Conservation (phyloP, 352 stramenopile genomes). For the Phytophthora crassamura region DNA sequence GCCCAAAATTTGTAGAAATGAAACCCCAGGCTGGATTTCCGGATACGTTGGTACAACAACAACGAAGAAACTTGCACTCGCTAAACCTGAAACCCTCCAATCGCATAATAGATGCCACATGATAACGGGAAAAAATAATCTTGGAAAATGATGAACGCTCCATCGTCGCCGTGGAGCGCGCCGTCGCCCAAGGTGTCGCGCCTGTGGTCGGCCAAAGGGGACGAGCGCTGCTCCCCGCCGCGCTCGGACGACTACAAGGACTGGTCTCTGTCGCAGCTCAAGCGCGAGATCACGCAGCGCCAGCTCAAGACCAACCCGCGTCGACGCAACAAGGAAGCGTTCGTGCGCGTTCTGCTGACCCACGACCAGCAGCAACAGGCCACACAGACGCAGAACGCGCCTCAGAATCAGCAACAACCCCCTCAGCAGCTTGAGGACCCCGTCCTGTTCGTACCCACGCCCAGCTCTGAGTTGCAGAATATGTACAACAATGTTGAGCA, state of each 20-base stretch:
- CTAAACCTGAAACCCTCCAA: no score
- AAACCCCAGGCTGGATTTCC: no score
- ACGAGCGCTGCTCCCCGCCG: constrained; percentile 48
- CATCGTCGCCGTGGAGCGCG: constrained; percentile 27
- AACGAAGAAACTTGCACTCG: background rate
- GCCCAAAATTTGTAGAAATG: background rate
- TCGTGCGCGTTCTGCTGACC: constrained; percentile 44
- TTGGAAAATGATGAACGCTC: constrained; percentile 24
- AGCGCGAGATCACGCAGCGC: constrained; percentile 60
- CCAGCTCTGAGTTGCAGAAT: constrained; percentile 27
- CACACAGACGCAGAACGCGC: constrained; percentile 5
- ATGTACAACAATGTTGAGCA: constrained; percentile 30
- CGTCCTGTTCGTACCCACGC: constrained; percentile 27
- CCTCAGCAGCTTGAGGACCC: constrained; percentile 17
- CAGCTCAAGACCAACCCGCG: constrained; percentile 55
- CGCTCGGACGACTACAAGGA: constrained; percentile 64
- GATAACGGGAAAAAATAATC: no score
- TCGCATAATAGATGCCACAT: no score
- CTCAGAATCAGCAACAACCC: constrained; percentile 10
- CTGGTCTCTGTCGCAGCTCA: constrained; percentile 59
- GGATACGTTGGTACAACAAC: no score
- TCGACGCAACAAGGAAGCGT: constrained; percentile 54
- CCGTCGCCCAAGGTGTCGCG: constrained; percentile 34
- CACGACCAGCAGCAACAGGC: constrained; percentile 29
- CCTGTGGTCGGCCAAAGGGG: constrained; percentile 52